These are phyloP conservation scores for Ascoidea rubescens DNA, from an alignment of 805 yeast genomes.

Conservation along the genomic window DNA sequence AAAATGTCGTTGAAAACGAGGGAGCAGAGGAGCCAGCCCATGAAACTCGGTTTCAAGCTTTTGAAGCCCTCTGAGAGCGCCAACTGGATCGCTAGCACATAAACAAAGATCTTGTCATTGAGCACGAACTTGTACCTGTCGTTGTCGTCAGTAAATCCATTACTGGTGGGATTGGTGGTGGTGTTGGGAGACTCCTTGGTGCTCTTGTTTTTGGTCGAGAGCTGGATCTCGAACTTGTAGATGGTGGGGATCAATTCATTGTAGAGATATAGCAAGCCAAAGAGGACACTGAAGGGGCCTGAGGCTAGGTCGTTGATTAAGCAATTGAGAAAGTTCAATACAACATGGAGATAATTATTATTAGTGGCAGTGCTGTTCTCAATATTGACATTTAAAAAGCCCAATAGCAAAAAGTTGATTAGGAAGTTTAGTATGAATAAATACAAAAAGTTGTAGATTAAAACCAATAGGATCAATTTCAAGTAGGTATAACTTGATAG, in stretches of 20 bases:
- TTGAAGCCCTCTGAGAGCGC: neutral
- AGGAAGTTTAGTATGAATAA: too few species aligned
- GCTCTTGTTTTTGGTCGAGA: neutral
- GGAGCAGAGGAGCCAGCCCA: neutral
- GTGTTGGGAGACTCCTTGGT: neutral
- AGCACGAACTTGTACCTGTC: too few species aligned
- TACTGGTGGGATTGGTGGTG: neutral
- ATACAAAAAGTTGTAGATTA: too few species aligned
- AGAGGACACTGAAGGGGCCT: neutral
- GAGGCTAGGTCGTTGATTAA: neutral
- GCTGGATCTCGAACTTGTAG: neutral
- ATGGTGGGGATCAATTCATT: neutral
- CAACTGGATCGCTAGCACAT: neutral
- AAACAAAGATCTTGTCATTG: neutral
- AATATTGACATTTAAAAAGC: neutral
- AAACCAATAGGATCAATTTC: too few species aligned
- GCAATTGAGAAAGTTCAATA: too few species aligned
- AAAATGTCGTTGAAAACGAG: neutral
- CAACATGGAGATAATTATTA: too few species aligned
- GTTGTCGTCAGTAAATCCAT: neutral
- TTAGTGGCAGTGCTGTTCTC: too few species aligned
- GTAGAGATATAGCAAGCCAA: neutral
- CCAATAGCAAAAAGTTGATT: too few species aligned
- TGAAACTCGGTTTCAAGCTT: too few species aligned
- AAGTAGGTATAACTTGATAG: too few species aligned